phyloP scores from a whole-genome alignment of 306 rosid genomes.

The Inga leiocalycina region DNA sequence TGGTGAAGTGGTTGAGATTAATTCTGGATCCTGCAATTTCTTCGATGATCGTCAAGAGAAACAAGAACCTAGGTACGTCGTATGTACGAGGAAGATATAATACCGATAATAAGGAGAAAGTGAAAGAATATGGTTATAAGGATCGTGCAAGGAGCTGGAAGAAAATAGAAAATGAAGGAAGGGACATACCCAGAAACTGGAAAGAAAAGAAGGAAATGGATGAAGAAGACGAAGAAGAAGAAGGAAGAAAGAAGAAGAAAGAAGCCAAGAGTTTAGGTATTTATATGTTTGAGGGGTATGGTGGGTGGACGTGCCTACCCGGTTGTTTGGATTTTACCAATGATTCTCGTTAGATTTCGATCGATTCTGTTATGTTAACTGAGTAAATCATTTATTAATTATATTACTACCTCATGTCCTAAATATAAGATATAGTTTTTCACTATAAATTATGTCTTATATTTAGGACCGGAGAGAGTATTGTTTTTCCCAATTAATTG shows the following conservation, averaged over 20 bases:
- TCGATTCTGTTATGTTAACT: neutral
- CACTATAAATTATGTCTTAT: no score
- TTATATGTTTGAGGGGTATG: slow-evolving; percentile 40
- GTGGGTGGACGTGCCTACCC: slow-evolving; percentile 32
- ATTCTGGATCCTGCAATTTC: neutral
- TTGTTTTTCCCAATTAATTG: neutral
- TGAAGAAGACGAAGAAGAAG: neutral
- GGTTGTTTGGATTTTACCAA: slow-evolving; percentile 31
- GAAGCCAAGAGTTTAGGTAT: slow-evolving; percentile 29
- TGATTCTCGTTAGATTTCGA: slow-evolving; percentile 27
- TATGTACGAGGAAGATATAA: neutral
- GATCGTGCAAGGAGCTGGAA: neutral
- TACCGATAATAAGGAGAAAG: neutral
- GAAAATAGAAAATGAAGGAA: neutral
- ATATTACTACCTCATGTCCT: no score
- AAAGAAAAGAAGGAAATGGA: neutral
- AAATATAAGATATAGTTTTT: no score
- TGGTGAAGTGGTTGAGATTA: neutral
- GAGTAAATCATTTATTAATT: neutral
- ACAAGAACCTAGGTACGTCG: neutral
- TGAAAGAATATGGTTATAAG: neutral
- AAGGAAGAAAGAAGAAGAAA: slow-evolving; percentile 30
- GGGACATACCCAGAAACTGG: slow-evolving; percentile 3
- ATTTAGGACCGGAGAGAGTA: neutral
- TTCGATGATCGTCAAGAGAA: neutral